Conservation (phyloP, 768 basidiomycete genomes). For the Cystofilobasidium capitatum region DNA sequence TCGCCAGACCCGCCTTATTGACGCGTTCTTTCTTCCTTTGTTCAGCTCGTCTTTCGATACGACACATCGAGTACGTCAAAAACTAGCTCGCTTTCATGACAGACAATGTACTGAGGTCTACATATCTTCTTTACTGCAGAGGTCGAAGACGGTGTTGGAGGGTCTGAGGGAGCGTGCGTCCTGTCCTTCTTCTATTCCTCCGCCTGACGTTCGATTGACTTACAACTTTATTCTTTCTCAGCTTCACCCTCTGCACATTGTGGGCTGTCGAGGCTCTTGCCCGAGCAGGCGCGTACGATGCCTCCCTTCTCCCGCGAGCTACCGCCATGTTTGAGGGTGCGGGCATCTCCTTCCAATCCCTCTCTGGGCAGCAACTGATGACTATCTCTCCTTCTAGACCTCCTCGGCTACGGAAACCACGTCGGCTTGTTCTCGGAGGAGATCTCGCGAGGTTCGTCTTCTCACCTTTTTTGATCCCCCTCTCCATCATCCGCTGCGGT, state of each 20-base stretch:
- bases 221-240: not conserved
- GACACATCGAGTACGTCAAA: conserved; percentile 46
- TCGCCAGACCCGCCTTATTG: not conserved
- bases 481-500: too few species aligned
- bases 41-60: conserved; percentile 76
- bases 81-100: too few species aligned
- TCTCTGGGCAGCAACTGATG: not conserved
- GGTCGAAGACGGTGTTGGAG: conserved; percentile 86
- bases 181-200: not conserved
- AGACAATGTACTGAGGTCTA: too few species aligned
- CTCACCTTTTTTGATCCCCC: not conserved
- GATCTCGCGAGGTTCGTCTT: conserved; percentile 42
- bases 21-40: not conserved
- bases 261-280: conserved; percentile 82
- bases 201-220: not conserved
- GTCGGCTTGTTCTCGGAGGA: conserved; percentile 68
- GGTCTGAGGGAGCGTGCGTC: conserved; percentile 65
- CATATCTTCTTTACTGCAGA: too few species aligned
- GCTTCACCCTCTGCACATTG: conserved; percentile 63
- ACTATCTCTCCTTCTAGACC: conserved; percentile 46
- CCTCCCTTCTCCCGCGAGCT: conserved; percentile 54
- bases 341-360: not conserved
- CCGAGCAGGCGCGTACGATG: conserved; percentile 71
- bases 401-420: conserved; percentile 73
- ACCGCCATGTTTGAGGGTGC: conserved; percentile 44